Evolutionary conservation across 768 basidiomycete species (phyloP).

Genomic region (Megacollybia marginata): DNA sequence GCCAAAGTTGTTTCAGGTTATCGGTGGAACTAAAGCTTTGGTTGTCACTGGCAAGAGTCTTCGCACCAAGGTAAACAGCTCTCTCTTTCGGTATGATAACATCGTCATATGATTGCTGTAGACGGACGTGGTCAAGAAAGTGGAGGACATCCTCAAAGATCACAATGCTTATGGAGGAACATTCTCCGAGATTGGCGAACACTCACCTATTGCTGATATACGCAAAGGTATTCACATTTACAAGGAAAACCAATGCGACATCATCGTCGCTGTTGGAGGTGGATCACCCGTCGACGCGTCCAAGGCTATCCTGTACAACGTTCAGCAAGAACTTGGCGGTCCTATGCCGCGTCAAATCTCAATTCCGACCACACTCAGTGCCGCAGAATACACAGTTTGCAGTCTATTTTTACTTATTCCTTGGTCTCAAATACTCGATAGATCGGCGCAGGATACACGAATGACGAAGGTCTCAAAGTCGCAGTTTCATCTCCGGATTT

Average conservation of each 20-base stretch:
- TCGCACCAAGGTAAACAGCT: constrained; percentile 43
- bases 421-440: constrained; percentile 15
- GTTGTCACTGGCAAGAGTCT: constrained; percentile 69
- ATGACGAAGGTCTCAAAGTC: constrained; percentile 62
- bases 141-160: constrained; percentile 50
- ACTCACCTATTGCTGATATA: constrained; percentile 64
- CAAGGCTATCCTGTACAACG: constrained; percentile 62
- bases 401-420: not conserved
- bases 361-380: constrained; percentile 76
- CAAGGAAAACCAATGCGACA: constrained; percentile 51
- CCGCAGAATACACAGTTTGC: constrained; percentile 65
- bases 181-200: constrained; percentile 69
- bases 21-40: constrained; percentile 58
- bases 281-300: constrained; percentile 77
- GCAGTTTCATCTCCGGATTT: constrained; percentile 48
- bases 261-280: constrained; percentile 70
- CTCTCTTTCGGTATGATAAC: not conserved
- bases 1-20: constrained; percentile 46
- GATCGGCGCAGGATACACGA: constrained; percentile 64
- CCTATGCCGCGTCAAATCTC: constrained; percentile 59
- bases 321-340: constrained; percentile 49
- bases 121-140: constrained; percentile 54
- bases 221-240: constrained; percentile 46
- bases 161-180: constrained; percentile 56
- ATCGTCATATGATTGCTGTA: constrained; percentile 12